Evolutionary conservation across 768 basidiomycete species (phyloP).

Genomic region (Boletus sensibilis): DNA sequence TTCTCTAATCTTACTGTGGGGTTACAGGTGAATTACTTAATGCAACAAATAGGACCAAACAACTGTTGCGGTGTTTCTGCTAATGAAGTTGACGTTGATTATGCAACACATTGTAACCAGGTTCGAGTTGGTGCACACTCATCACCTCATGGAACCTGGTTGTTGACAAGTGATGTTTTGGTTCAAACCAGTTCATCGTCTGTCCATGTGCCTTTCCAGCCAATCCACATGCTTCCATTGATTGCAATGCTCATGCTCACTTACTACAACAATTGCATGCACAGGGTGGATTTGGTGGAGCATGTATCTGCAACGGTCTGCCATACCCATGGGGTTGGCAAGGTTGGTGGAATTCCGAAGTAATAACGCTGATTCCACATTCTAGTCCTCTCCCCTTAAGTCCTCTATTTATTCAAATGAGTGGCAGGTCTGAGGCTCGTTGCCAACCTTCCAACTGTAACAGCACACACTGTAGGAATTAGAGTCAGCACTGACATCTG

Average conservation of each 20-base stretch:
- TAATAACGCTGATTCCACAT: neutral
- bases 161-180: constrained; percentile 23
- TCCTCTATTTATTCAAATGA: neutral
- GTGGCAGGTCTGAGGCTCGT: neutral
- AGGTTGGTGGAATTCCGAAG: neutral
- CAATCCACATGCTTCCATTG: neutral
- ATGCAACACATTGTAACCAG: too few species aligned
- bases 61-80: too few species aligned
- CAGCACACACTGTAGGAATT: neutral
- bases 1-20: too few species aligned
- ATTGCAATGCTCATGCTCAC: neutral
- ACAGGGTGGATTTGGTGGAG: neutral
- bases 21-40: too few species aligned
- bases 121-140: too few species aligned
- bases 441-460: constrained; percentile 1
- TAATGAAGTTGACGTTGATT: too few species aligned
- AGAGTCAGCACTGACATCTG: too few species aligned
- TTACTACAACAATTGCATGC: neutral
- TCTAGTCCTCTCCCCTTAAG: neutral
- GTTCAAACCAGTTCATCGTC: neutral
- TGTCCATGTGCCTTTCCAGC: neutral
- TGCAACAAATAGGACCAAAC: too few species aligned
- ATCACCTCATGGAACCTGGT: constrained; percentile 21
- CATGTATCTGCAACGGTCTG: neutral
- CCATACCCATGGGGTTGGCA: constrained; percentile 13